Evolutionary conservation across 176 grass and related monocot species (phyloP), one percentile per base, ranked within the genome.

Genomic region (Carex kokanica): DNA sequence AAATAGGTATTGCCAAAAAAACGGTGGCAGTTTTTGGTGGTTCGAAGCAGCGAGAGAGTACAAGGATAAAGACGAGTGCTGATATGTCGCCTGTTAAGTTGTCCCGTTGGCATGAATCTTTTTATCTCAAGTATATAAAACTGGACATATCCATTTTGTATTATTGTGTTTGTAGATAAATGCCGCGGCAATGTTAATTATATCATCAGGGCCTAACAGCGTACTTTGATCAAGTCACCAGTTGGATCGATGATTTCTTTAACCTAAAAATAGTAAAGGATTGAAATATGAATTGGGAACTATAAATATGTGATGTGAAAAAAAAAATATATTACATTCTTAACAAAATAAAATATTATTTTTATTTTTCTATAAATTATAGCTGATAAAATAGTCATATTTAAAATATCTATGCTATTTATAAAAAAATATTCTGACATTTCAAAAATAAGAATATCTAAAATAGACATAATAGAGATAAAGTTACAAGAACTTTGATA

Each of bases 51-150:
- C 20, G 58, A 80, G 56, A 60, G 57, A 82, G 29, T n/a, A n/a
- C 12, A 1, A 81, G 36, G 60, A 81, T 81, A 82, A n/a, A 47
- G 18, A 65, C 60, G 23, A 82, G 20, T 66, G 58, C 60, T 82
- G 60, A 52, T 45, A 20, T 82, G 79, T 82, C 79, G 20, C 34
- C 2, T 47, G 57, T 81, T 61, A 36, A 36, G 54, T 5, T 60
- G 4, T 17, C 6, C 12, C 12, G 5, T 9, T 52, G 27, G 51
- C 20, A 3, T 11, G 43, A 7, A 27, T 74, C 11, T 52, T 21
- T 47, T 7, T 25, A 21, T 81, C 79, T 81, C 56, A 38, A 81
- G 79, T 81, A n/a, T 16, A 7, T 64, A 0, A 41, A 41, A 11
- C 58, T 81, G 58, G 58, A 64, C 17, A 63, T 62, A 4, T 24